Base-by-base conservation (phyloP, 139 green algal genomes). In the Yamagishiella unicocca region DNA sequence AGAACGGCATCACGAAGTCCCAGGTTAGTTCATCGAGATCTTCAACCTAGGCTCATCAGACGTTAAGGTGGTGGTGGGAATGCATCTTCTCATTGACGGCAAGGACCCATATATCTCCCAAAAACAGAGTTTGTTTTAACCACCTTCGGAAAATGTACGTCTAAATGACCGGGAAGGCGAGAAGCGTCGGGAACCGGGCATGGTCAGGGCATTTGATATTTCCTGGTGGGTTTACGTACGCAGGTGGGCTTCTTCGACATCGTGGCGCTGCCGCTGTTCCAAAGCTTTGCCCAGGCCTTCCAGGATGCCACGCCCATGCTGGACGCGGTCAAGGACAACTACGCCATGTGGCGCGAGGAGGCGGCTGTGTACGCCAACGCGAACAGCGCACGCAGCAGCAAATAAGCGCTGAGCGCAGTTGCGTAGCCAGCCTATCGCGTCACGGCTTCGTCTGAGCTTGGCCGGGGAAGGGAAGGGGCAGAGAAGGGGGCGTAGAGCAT, bases 241-340 rank as follows among this genome's bases (percentile, higher is more conserved):
- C 89, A 94, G 85, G 90, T 95, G 10, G 93, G 93, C 70, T 95
- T 95, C 89, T 95, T 95, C 71, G 92, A 94, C 84, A 94, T 95
- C 55, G 93, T 95, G 61, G 92, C 90, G 35, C 84, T 95, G 71
- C 93, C 93, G 74, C 92, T 95, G 29, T 94, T 93, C 90, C 87
- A 88, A 43, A 92, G 81, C 87, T 91, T 94, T n/a, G 88, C 85
- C 2, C 88, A 93, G 73, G 87, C 86, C 2, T 94, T 94, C 82
- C 73, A 78, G 25, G 79, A 85, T 29, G 66, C 82, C 38, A 89
- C 50, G 45, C 90, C 91, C 72, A 94, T 95, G 91, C 89, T 94
- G 61, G 90, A 94, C 31, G 89, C 88, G 0, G 90, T 95, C 40
- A 85, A 89, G 64, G 87, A 92, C 84, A 95, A 95, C 91, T 94